phyloP scores from a whole-genome alignment of 2,329 filamentous ascomycete genomes.

The Bipolaris oryzae region DNA sequence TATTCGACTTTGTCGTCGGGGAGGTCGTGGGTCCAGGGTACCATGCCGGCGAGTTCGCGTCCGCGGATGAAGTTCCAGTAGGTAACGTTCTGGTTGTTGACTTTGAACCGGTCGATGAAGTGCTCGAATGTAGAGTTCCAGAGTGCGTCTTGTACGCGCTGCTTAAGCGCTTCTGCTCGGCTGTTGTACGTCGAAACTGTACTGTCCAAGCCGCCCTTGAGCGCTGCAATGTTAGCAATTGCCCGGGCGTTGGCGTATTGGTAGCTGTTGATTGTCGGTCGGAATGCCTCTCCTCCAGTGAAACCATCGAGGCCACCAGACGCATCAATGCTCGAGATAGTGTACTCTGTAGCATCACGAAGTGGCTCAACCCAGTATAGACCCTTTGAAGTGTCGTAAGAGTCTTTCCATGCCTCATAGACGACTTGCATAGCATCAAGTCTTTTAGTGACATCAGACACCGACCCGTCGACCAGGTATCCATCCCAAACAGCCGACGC shows the following conservation, averaged over 20 bases:
- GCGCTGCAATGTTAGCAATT: constrained; percentile 48
- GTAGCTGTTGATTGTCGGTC: constrained; percentile 54
- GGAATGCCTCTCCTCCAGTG: constrained; percentile 49
- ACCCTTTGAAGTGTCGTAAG: constrained; percentile 48
- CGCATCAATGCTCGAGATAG: constrained; percentile 53
- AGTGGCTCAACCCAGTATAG: constrained; percentile 54
- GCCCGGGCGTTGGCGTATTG: constrained; percentile 53
- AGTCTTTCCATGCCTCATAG: constrained; percentile 49
- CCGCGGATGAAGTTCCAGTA: constrained; percentile 52
- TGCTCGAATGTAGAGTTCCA: constrained; percentile 54
- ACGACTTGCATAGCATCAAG: constrained; percentile 48
- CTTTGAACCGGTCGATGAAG: constrained; percentile 53
- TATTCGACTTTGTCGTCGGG: constrained; percentile 49
- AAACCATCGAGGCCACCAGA: constrained; percentile 51
- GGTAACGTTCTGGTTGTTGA: constrained; percentile 48
- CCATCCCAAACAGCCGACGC: constrained; percentile 50
- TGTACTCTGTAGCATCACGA: constrained; percentile 55
- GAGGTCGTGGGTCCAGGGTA: constrained; percentile 53
- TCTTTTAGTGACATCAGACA: constrained; percentile 37
- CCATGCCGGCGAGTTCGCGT: constrained; percentile 52
- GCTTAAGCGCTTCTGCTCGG: constrained; percentile 47
- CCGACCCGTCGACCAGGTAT: constrained; percentile 53
- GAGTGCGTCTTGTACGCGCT: constrained; percentile 47
- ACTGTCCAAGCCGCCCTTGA: constrained; percentile 30
- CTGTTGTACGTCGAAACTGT: constrained; percentile 21